Evolutionary conservation across 2,329 filamentous ascomycete genomes (phyloP).

Genomic region (Trichoderma semiorbis): DNA sequence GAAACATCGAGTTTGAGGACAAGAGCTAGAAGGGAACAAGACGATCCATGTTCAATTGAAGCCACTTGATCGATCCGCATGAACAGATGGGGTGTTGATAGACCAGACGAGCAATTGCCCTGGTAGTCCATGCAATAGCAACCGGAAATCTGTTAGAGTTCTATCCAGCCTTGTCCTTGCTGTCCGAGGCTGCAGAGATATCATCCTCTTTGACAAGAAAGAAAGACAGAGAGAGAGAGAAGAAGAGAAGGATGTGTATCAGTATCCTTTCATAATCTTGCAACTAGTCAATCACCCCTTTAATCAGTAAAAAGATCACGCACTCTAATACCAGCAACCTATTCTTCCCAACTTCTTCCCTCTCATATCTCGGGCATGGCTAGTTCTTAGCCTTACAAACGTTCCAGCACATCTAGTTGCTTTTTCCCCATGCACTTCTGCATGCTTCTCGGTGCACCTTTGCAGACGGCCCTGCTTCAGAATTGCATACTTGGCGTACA

Average conservation of each 20-base stretch:
- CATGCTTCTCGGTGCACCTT: neutral
- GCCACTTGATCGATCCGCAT: constrained; percentile 13
- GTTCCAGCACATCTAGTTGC: neutral
- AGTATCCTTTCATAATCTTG: neutral
- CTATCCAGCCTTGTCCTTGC: neutral
- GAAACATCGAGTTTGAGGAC: neutral
- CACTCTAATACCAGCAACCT: neutral
- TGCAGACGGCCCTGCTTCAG: neutral
- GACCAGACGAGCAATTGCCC: neutral
- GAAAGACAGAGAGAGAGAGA: neutral
- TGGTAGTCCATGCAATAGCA: neutral
- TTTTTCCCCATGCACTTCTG: neutral
- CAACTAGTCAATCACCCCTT: neutral
- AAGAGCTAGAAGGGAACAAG: neutral
- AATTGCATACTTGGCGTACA: constrained; percentile 6
- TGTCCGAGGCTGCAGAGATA: neutral
- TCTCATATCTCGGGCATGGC: neutral
- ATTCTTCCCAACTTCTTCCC: neutral
- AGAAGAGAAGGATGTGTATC: neutral
- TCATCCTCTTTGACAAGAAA: neutral
- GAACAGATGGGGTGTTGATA: neutral
- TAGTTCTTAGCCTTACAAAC: neutral
- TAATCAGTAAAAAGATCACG: neutral
- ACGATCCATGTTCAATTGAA: neutral
- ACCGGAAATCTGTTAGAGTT: neutral